Base-by-base conservation (phyloP, 2,329 filamentous ascomycete species). In the Dendrostoma leiphaemia region DNA sequence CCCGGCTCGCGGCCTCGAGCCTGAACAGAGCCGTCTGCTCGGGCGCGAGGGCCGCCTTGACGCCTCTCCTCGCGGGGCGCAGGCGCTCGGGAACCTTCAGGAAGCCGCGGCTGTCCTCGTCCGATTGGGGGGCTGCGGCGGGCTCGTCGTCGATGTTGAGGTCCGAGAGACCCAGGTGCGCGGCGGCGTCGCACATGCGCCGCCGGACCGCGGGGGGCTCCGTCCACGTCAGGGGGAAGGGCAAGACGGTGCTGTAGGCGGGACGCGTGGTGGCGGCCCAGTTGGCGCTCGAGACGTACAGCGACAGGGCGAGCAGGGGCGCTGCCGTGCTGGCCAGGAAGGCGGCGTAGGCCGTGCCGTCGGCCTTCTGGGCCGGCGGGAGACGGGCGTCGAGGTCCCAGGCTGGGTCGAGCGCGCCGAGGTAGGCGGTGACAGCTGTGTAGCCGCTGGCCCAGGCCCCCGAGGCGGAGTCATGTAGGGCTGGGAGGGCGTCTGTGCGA, bases 231-330 rank as follows among this genome's bases (percentile, higher is more conserved):
- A 91, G 80, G 17, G 94, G 91, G 78, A 94, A 96, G 37, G 88
- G 83, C 35, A 97, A 82, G 53, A 97, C 81, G 6, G 77, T 74
- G 61, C 86, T 90, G 73, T 91, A 96, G 34, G 90, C 87, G 2
- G 91, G 89, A 15, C 91, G 85, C 4, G 91, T 96, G 46, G 81
- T 75, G 40, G 80, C 76, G 52, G 85, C 79, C 81, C 94, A 99
- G 74, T 97, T 97, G 60, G 91, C 84, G 54, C 88, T 90, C 29
- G 91, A 94, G 59, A 94, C 88, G 70, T 95, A 97, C 62, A 97
- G 86, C 48, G 86, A 92, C 54, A 97, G 84, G 63, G 95, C 89
- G 63, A 97, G 70, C 57, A 97, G 82, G 29, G 88, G 84, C 47
- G 86, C 84, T n/a, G 88, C 90, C 55, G 87, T 85, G 24, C 85